Conservation (phyloP, 768 basidiomycete genomes). For the Phanerodontia chrysosporium region DNA sequence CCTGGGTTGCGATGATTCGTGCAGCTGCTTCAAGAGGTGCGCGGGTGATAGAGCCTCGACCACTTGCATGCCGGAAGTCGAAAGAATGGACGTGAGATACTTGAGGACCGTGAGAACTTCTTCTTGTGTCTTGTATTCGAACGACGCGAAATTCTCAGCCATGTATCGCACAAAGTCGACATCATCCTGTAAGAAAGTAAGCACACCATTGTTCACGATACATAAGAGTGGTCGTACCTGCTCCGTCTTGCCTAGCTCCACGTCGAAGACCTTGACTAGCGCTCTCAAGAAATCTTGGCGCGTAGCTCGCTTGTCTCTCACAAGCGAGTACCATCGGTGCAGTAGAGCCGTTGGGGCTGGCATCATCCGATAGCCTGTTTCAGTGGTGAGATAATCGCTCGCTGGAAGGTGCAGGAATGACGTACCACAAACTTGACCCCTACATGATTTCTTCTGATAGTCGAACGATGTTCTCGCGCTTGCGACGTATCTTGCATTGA, state of each 20-base stretch:
- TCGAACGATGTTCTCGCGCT: conserved; percentile 80
- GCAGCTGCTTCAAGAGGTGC: conserved; percentile 61
- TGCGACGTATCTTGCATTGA: conserved; percentile 80
- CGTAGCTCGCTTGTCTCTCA: conserved; percentile 84
- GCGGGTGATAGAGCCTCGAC: conserved; percentile 70
- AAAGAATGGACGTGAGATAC: conserved; percentile 68
- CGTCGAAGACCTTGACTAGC: conserved; percentile 78
- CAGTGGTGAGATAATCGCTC: not conserved
- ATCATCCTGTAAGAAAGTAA: conserved; percentile 51
- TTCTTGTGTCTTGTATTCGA: conserved; percentile 95
- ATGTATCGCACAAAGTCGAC: conserved; percentile 87
- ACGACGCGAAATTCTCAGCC: conserved; percentile 87
- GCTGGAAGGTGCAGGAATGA: not conserved
- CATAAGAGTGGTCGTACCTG: conserved; percentile 63
- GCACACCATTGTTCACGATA: not conserved
- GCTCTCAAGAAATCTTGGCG: conserved; percentile 87
- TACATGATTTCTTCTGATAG: conserved; percentile 64
- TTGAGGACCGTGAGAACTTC: conserved; percentile 86
- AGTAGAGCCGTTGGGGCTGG: conserved; percentile 70
- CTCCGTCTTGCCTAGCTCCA: conserved; percentile 52
- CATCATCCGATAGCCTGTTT: conserved; percentile 60
- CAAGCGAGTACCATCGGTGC: conserved; percentile 86
- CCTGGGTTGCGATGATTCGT: conserved; percentile 23
- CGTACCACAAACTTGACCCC: conserved; percentile 52
- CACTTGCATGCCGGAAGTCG: conserved; percentile 78